phyloP scores from a whole-genome alignment of 192 early-diverging fungal genomes.

The Globomyces pollinis-pini region DNA sequence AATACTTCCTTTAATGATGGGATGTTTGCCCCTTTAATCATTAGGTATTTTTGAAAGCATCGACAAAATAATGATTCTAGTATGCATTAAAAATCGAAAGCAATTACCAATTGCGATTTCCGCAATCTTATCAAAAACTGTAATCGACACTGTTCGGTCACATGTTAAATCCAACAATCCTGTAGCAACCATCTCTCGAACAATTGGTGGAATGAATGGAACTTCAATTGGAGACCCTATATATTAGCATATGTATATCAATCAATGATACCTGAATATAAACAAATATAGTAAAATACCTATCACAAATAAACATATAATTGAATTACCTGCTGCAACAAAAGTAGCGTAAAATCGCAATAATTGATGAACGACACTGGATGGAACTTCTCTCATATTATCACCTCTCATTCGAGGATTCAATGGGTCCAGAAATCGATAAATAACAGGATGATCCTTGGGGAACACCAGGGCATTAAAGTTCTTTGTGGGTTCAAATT shows the following conservation, averaged over 20 bases:
- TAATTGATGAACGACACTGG: constrained; percentile 10
- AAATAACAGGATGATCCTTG: background rate
- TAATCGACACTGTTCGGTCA: background rate
- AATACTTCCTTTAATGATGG: background rate
- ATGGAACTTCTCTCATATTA: constrained; percentile 12
- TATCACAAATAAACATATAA: background rate
- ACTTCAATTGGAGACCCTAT: background rate
- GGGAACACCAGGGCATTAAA: constrained; percentile 2
- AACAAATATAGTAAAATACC: background rate
- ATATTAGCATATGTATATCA: background rate
- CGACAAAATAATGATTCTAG: constrained; percentile 1
- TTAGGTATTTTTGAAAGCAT: constrained; percentile 8
- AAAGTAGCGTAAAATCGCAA: constrained; percentile 25
- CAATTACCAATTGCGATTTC: background rate
- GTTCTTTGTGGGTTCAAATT: background rate
- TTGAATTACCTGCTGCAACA: constrained; percentile 17
- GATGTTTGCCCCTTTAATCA: background rate
- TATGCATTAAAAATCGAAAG: too few relatives aligned
- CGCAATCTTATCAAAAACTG: background rate
- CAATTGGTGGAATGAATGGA: background rate
- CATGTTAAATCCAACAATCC: background rate
- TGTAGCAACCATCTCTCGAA: constrained; percentile 1
- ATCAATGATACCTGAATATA: background rate
- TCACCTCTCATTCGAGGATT: background rate
- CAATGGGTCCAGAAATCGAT: background rate